These are phyloP conservation scores for Thraustotheca clavata DNA, from an alignment of 352 stramenopile species.

Conservation along the genomic window DNA sequence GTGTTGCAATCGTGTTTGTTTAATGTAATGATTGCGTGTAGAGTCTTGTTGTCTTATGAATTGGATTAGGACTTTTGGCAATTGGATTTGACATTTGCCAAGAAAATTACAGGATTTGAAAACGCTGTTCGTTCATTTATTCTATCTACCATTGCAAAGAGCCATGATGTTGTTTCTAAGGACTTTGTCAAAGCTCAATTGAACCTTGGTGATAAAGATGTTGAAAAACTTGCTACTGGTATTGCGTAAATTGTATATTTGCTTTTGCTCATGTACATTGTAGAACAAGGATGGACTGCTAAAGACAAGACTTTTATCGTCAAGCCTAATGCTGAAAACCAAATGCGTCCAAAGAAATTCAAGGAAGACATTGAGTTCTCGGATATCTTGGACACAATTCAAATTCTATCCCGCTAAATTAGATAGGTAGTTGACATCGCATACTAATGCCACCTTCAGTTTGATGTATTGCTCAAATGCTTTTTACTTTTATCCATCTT, in stretches of 20 bases:
- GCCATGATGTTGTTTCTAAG: constrained; percentile 54
- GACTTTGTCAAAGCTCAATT: constrained; percentile 58
- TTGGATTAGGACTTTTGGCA: constrained; percentile 59
- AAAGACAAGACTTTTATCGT: constrained; percentile 46
- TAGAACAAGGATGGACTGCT: constrained; percentile 63
- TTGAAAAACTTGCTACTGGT: constrained; percentile 44
- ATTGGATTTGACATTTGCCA: constrained; percentile 44
- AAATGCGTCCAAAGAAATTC: constrained; percentile 81
- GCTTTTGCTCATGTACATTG: constrained; percentile 8
- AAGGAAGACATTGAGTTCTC: constrained; percentile 82
- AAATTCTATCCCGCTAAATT: constrained; percentile 83
- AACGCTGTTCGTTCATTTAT: constrained; percentile 72
- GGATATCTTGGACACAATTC: constrained; percentile 80
- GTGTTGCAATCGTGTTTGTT: constrained; percentile 75
- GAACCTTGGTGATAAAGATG: constrained; percentile 56
- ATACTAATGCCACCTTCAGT: not conserved
- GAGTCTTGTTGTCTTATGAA: not conserved
- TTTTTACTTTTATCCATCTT: no score
- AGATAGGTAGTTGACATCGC: not conserved
- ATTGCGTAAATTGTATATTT: not conserved
- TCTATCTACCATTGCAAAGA: constrained; percentile 53
- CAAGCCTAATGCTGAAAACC: constrained; percentile 68
- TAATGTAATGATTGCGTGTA: constrained; percentile 28
- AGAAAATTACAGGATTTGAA: constrained; percentile 56
- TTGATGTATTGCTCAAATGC: no score